Evolutionary conservation across 495 filamentous ascomycete genomes (phyloP), one percentile per base, ranked within the genome.

Genomic region (Astrocystis sublimbata): DNA sequence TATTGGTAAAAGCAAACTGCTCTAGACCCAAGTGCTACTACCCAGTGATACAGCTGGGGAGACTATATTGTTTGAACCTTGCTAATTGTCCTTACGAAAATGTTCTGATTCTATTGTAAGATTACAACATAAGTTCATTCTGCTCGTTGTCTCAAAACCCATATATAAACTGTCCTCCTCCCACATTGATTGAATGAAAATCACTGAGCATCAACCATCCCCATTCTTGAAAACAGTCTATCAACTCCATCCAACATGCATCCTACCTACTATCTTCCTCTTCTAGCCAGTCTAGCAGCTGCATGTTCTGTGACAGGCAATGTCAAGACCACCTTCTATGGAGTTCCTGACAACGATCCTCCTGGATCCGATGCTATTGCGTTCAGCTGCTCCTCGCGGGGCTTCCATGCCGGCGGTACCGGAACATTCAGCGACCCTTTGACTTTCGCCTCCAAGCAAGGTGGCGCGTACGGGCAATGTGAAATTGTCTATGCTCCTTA

Each of bases 401-500:
- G 69, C 56, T 65, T 23, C 30, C 64, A 72, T 23, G 71, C 70
- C 6, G 68, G 72, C 24, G 76, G 78, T 10, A 73, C 68, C 7
- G 80, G 80, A 24, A 78, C 77, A 2, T 80, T 73, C 60, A 60
- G 60, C 36, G 73, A 83, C 62, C 79, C 79, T 7, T 42, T 83
- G 28, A 81, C 80, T 9, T 78, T 81, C 36, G 80, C 79, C 21
- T 74, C 74, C 9, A 76, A 75, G 15, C 55, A 64, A 1, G 51
- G 51, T 1, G 72, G 75, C 42, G 78, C 78, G 33, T 77, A 76
- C 57, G 64, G 68, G 2, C 42, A 66, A 31, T 83, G 80, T 65
- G 80, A 81, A 45, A 69, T 80, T 47, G 68, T 83, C 65, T 83
- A 82, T 50, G 55, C 71, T 4, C 77, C 77, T 0, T 76, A 76